Percentiles rank a stretch among this genome's conserved stretches.
Conservation (phyloP, 208 protist species). For the Crithidia acanthocephali region DNA sequence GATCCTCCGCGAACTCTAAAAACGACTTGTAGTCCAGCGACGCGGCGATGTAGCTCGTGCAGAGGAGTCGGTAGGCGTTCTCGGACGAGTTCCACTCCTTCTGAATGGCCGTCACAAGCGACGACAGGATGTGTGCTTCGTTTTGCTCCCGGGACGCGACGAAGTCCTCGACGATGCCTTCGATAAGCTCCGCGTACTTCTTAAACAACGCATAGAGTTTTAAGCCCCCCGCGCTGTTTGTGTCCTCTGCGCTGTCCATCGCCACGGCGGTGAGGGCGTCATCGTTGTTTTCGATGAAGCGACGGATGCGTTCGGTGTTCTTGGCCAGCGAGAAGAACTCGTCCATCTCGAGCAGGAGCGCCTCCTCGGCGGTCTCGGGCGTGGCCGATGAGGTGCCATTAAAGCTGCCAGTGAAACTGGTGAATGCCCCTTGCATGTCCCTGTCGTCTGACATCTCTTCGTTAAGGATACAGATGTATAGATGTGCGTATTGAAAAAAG, state of each 20-base stretch:
- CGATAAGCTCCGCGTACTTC: conserved; percentile 57
- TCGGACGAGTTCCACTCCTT: conserved; percentile 46
- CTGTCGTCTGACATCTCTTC: not conserved
- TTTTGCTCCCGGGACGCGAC: conserved; percentile 27
- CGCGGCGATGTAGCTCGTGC: conserved; percentile 74
- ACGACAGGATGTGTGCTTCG: conserved; percentile 22
- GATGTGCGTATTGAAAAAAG: too few relatives aligned
- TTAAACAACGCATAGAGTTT: conserved; percentile 63
- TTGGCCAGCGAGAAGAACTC: conserved; percentile 64
- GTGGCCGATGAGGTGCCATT: not conserved
- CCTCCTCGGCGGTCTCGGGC: not conserved
- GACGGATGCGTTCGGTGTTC: conserved; percentile 66
- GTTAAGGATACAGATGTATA: not conserved
- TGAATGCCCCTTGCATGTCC: not conserved
- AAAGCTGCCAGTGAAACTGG: not conserved
- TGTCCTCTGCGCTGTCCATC: conserved; percentile 16
- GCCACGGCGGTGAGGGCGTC: conserved; percentile 36
- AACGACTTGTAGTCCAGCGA: conserved; percentile 79
- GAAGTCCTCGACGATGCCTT: conserved; percentile 61
- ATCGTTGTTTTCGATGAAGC: conserved; percentile 64
- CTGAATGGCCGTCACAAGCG: conserved; percentile 55
- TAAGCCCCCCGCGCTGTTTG: conserved; percentile 53
- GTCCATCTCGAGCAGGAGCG: conserved; percentile 59
- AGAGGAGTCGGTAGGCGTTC: conserved; percentile 49
- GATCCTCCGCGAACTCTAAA: conserved; percentile 62